Percentiles rank a stretch among this genome's conserved stretches.
Evolutionary conservation across 139 green algal species (phyloP).

Genomic region (Micromonas pusilla): DNA sequence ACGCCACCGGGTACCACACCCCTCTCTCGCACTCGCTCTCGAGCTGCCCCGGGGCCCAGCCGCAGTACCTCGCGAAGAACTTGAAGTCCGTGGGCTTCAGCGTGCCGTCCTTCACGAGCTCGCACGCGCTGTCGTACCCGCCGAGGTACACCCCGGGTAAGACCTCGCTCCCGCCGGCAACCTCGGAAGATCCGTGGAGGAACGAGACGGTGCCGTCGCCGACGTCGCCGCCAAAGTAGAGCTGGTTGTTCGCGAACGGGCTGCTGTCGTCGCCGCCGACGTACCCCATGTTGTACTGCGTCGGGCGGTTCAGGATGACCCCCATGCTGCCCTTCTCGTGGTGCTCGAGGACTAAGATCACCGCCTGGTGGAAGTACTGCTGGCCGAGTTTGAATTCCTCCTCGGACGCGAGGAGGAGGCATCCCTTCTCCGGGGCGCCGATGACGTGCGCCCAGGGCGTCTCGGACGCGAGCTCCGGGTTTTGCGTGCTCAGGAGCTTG

Average conservation of each 20-base stretch:
- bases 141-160: constrained; percentile 53
- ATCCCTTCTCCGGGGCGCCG: constrained; percentile 59
- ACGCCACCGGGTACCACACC: constrained; percentile 68
- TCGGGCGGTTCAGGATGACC: constrained; percentile 77
- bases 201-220: constrained; percentile 52
- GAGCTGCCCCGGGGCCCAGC: constrained; percentile 73
- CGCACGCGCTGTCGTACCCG: constrained; percentile 41
- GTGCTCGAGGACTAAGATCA: constrained; percentile 72
- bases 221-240: constrained; percentile 78
- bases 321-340: constrained; percentile 49
- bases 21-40: constrained; percentile 56
- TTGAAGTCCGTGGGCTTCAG: constrained; percentile 18
- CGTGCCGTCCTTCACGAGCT: constrained; percentile 31
- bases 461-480: constrained; percentile 1
- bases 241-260: constrained; percentile 46
- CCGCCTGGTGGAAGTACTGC: constrained; percentile 66
- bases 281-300: constrained; percentile 45
- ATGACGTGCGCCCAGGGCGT: constrained; percentile 68
- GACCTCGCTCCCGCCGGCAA: constrained; percentile 44
- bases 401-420: constrained; percentile 68
- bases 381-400: constrained; percentile 57
- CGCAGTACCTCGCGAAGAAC: constrained; percentile 38
- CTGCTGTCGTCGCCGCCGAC: constrained; percentile 39
- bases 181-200: constrained; percentile 49
- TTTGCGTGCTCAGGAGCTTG: constrained; percentile 13